Evolutionary conservation across 441 rosid genomes (phyloP).

Genomic region (Biscutella auriculata): DNA sequence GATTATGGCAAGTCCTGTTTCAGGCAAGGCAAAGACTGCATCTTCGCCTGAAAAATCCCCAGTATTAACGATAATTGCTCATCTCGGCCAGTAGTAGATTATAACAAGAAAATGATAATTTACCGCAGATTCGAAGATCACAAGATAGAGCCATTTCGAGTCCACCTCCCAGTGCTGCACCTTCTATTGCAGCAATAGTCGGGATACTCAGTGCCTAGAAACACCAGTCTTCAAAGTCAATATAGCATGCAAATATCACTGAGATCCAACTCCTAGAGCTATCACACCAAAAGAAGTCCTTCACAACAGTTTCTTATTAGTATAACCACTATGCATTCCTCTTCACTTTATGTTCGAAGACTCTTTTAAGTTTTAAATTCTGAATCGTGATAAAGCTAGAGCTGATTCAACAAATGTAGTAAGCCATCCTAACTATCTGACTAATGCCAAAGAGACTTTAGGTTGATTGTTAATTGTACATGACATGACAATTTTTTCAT

Average conservation of each 20-base stretch:
- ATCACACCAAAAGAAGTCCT: neutral
- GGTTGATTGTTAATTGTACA: neutral
- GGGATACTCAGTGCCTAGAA: constrained; percentile 58
- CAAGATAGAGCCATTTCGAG: constrained; percentile 92
- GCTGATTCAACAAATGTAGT: neutral
- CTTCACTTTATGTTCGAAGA: neutral
- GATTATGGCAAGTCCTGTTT: constrained; percentile 91
- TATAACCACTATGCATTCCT: neutral
- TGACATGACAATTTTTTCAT: neutral
- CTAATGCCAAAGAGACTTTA: neutral
- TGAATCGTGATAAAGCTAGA: neutral
- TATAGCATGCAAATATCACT: neutral
- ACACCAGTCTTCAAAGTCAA: constrained; percentile 7
- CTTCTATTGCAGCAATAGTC: constrained; percentile 83
- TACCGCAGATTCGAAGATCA: constrained; percentile 88
- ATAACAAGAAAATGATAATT: neutral
- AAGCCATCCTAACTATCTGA: neutral
- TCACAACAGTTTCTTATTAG: neutral
- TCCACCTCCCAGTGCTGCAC: constrained; percentile 88
- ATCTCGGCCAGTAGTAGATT: neutral
- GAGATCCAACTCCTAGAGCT: neutral
- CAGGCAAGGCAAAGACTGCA: constrained; percentile 79
- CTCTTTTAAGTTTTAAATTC: neutral
- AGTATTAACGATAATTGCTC: neutral
- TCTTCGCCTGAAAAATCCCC: constrained; percentile 43